These are phyloP conservation scores for Suillus hirtellus DNA, from an alignment of 768 basidiomycete species.

Conservation along the genomic window DNA sequence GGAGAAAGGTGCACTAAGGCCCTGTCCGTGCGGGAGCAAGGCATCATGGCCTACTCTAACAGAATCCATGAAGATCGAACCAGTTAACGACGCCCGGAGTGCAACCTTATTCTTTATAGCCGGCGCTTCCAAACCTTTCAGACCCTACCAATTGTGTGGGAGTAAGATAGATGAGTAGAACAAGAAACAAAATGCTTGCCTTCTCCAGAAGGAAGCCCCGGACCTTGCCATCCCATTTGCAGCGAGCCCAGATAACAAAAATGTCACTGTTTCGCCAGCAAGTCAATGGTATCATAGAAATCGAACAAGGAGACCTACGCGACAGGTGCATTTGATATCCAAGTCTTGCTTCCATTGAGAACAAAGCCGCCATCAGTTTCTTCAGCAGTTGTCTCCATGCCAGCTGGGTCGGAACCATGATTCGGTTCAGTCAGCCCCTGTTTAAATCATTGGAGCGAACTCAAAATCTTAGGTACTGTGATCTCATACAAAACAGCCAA, in stretches of 20 bases:
- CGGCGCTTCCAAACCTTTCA: constrained; percentile 80
- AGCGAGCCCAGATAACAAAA: constrained; percentile 92
- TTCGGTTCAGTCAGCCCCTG: constrained; percentile 96
- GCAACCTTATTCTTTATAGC: constrained; percentile 93
- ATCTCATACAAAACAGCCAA: constrained; percentile 87
- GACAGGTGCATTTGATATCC: constrained; percentile 94
- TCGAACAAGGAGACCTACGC: constrained; percentile 53
- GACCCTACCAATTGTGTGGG: constrained; percentile 49
- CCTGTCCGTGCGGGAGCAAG: constrained; percentile 74
- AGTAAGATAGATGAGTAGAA: constrained; percentile 1
- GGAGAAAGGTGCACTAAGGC: constrained; percentile 84
- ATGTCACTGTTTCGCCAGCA: constrained; percentile 57
- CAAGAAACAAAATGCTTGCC: constrained; percentile 38
- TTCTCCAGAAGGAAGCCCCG: constrained; percentile 92
- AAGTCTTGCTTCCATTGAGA: constrained; percentile 91
- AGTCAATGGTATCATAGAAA: constrained; percentile 13
- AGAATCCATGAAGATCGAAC: constrained; percentile 90
- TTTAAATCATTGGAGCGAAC: constrained; percentile 9
- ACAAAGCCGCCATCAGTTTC: constrained; percentile 85
- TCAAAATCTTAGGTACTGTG: not conserved
- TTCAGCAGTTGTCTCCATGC: constrained; percentile 93
- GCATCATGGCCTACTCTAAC: constrained; percentile 76
- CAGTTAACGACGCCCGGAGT: constrained; percentile 80
- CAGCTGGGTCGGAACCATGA: constrained; percentile 94
- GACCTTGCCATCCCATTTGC: constrained; percentile 90